Evolutionary conservation across 495 filamentous ascomycete species (phyloP).

Genomic region (Viridothelium virens): DNA sequence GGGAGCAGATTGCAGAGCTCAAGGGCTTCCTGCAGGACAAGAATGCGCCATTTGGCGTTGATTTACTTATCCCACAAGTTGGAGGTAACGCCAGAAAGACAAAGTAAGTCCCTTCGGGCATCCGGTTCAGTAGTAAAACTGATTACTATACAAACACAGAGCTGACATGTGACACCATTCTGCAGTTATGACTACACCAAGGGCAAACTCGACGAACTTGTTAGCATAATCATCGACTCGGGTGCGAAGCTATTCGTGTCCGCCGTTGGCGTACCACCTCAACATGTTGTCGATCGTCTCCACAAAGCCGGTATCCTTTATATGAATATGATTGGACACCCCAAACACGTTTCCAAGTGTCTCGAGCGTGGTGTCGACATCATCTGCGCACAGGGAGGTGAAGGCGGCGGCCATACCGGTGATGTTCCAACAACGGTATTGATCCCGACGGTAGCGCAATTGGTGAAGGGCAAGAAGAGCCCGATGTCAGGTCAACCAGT

Average conservation of each 20-base stretch:
- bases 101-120: constrained; percentile 52
- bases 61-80: constrained; percentile 88
- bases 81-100: constrained; percentile 90
- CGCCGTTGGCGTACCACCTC: constrained; percentile 89
- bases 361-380: constrained; percentile 82
- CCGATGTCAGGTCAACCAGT: constrained; percentile 80
- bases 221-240: constrained; percentile 86
- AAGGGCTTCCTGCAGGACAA: constrained; percentile 86
- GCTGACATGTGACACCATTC: constrained; percentile 9
- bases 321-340: constrained; percentile 99
- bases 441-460: constrained; percentile 81
- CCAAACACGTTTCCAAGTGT: constrained; percentile 94
- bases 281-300: constrained; percentile 76
- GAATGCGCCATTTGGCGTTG: constrained; percentile 97
- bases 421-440: constrained; percentile 82
- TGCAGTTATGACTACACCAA: constrained; percentile 91
- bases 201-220: constrained; percentile 86
- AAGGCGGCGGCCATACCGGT: constrained; percentile 83
- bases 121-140: not conserved
- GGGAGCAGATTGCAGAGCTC: constrained; percentile 87
- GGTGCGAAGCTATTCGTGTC: constrained; percentile 92
- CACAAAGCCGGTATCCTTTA: constrained; percentile 82
- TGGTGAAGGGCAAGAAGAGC: constrained; percentile 72
- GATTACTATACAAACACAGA: constrained; percentile 12
- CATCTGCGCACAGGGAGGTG: constrained; percentile 89